These are phyloP conservation scores for Eucalyptus brandiana DNA, from an alignment of 345 rosid genomes.

Conservation along the genomic window DNA sequence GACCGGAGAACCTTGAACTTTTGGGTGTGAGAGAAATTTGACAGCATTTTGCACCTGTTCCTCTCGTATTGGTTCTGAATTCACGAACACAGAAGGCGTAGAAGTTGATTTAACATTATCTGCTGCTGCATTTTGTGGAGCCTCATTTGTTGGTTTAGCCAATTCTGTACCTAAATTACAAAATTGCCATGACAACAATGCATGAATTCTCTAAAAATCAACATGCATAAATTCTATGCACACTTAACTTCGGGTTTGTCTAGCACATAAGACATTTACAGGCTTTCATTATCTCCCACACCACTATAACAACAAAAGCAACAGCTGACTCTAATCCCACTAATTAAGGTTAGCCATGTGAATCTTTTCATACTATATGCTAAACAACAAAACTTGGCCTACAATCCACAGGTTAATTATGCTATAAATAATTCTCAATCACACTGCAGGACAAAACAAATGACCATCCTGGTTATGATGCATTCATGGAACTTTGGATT, in stretches of 20 bases:
- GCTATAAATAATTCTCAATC: background rate
- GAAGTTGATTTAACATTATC: constrained; percentile 33
- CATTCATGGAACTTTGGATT: background rate
- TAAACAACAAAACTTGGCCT: background rate
- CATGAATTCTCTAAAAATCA: background rate
- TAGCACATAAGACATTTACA: background rate
- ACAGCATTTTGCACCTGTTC: constrained; percentile 95
- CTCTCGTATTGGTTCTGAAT: constrained; percentile 85
- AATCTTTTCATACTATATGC: background rate
- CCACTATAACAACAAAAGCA: background rate
- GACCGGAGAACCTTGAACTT: constrained; percentile 86
- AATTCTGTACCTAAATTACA: constrained; percentile 17
- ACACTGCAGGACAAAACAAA: background rate
- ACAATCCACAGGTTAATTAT: background rate
- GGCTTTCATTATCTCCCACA: background rate
- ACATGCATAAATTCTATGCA: background rate
- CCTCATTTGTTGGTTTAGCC: constrained; percentile 27
- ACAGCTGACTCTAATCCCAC: background rate
- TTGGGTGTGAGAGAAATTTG: constrained; percentile 92
- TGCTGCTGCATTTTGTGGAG: constrained; percentile 26
- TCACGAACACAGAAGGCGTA: constrained; percentile 60
- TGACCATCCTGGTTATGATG: background rate
- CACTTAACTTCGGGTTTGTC: background rate
- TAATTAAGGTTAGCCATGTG: background rate
- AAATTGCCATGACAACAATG: background rate